Evolutionary conservation across 331 rosid genomes (phyloP), one percentile per base, ranked within the genome.

Genomic region (Malus hybrid): DNA sequence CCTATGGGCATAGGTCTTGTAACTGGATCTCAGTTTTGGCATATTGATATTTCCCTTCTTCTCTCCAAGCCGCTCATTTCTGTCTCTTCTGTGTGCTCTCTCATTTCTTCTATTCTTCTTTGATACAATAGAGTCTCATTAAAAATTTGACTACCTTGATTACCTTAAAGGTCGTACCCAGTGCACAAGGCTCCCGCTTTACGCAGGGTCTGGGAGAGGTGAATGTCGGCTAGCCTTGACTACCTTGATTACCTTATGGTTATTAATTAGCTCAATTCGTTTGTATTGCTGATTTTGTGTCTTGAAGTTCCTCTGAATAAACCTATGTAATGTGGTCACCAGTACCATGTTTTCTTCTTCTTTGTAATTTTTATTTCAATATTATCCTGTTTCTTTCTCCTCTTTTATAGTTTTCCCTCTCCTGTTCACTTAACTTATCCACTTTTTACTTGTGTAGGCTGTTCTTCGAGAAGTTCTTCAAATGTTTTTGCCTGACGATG

Each of bases 401-500:
- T 74, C 16, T 44, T 52, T 28, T 22, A 13, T 7, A 55, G 36
- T 63, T 30, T 63, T 74, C 30, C 33, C 34, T 50, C 5, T 50
- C 33, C 11, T 33, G 29, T 33, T 4, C 52, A 64, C 50, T 67
- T 52, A 19, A 61, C 71, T 62, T 68, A 8, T 22, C 16, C 39
- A 71, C 56, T 66, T 20, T 82, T 66, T 70, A 73, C 70, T 61
- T 84, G 42, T 46, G 14, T 81, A 94, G 98, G 96, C 97, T 86
- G 97, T 94, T 81, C 93, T 94, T 10, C 93, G 95, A 36, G 96
- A 82, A 42, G 75, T 90, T 81, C 98, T 94, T 53, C 83, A 76
- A 24, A 84, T 78, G 68, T 90, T 91, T 88, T 87, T 94, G 79
- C 99, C 99, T 0, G 88, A 91, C 58, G 96, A 94, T 82, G 94